phyloP scores from a whole-genome alignment of 345 rosid species.

The Gossypium stocksii region DNA sequence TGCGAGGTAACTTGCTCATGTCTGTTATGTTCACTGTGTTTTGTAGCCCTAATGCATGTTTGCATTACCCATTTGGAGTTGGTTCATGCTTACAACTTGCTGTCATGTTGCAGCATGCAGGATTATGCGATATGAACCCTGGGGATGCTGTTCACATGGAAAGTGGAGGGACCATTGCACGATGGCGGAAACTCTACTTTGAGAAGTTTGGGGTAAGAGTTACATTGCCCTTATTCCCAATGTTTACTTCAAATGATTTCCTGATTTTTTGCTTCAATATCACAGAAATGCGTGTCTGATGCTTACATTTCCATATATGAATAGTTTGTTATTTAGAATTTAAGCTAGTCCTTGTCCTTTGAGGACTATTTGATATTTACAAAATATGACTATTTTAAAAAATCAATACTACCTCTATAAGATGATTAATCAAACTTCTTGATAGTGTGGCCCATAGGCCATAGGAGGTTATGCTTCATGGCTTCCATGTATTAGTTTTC shows the following conservation, averaged over 20 bases:
- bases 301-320: not conserved
- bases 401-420: not conserved
- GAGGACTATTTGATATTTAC: not conserved
- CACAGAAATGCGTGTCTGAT: conserved; percentile 2
- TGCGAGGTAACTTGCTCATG: conserved; percentile 41
- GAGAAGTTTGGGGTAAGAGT: conserved; percentile 49
- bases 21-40: not conserved
- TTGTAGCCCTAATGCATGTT: not conserved
- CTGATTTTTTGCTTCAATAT: not conserved
- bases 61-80: not conserved
- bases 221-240: conserved; percentile 2
- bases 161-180: conserved; percentile 46
- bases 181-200: conserved; percentile 43
- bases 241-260: conserved; percentile 1
- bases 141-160: conserved; percentile 49
- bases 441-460: not conserved
- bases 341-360: not conserved
- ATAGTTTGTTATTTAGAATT: not conserved
- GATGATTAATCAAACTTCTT: not conserved
- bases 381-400: not conserved
- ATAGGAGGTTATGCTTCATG: not conserved
- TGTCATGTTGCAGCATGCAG: conserved; percentile 41
- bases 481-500: not conserved
- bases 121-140: conserved; percentile 36
- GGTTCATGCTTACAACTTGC: not conserved